phyloP scores from a whole-genome alignment of 257 asterid genomes.

The Solanum medicagineum region DNA sequence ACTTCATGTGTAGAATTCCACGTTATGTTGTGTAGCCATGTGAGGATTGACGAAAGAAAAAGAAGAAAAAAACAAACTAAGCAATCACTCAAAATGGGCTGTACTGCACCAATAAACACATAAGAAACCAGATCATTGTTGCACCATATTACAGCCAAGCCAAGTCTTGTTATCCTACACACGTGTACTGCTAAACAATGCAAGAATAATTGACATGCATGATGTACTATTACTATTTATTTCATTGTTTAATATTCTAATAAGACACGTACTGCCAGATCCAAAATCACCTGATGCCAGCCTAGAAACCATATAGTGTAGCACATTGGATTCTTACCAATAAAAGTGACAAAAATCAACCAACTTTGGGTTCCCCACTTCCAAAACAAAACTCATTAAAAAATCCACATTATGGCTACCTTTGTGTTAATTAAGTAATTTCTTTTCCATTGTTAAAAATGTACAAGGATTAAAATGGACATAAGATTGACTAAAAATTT shows the following conservation, averaged over 20 bases:
- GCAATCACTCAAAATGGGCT: neutral
- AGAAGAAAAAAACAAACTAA: neutral
- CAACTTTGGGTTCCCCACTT: neutral
- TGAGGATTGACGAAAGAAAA: too few relatives aligned
- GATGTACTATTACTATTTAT: neutral
- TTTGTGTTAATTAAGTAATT: neutral
- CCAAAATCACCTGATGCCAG: constrained; percentile 27
- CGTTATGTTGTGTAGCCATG: too few relatives aligned
- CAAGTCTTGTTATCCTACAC: neutral
- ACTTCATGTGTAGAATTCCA: too few relatives aligned
- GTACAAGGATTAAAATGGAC: neutral
- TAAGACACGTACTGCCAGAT: constrained; percentile 5
- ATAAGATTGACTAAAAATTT: too few relatives aligned
- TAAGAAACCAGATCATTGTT: neutral
- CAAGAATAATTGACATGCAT: neutral
- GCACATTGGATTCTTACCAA: constrained; percentile 12
- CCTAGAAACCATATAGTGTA: neutral
- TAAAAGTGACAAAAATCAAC: neutral
- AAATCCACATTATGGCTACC: neutral
- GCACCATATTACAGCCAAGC: neutral
- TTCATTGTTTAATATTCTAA: neutral
- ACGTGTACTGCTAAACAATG: neutral
- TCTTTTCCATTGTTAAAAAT: neutral
- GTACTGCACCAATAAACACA: neutral
- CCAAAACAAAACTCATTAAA: neutral